Percentiles rank a stretch among this genome's conserved stretches.
These are phyloP conservation scores for Posidonia oceanica DNA, from an alignment of 116 monocot genomes.

Conservation along the genomic window DNA sequence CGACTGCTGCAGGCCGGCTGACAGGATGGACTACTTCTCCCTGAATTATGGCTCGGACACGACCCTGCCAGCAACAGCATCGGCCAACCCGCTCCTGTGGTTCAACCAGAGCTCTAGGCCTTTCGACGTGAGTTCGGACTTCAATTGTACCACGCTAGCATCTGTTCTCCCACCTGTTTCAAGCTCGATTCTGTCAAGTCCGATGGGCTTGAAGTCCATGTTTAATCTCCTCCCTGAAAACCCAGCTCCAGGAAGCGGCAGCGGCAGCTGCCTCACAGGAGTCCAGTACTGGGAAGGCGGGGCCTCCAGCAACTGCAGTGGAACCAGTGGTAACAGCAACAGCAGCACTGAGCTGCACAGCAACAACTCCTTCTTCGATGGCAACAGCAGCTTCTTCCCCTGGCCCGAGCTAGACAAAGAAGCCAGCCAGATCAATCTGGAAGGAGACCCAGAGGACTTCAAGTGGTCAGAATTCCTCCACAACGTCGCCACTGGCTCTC, in stretches of 20 bases:
- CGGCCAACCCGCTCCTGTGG: constrained; percentile 31
- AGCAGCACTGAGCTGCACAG: constrained; percentile 24
- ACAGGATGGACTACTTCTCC: constrained; percentile 7
- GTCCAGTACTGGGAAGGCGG: constrained; percentile 22
- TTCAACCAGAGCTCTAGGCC: constrained; percentile 19
- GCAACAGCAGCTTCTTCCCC: constrained; percentile 3
- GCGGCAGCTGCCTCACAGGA: not conserved
- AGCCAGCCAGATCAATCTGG: not conserved
- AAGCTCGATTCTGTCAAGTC: constrained; percentile 18
- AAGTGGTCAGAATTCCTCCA: constrained; percentile 81
- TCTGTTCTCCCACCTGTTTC: constrained; percentile 11
- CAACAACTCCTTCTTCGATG: constrained; percentile 27
- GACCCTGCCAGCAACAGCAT: constrained; percentile 1
- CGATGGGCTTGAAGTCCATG: constrained; percentile 23
- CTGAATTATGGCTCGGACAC: constrained; percentile 9
- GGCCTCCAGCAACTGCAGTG: constrained; percentile 21
- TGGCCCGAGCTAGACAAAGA: not conserved
- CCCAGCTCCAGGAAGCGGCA: not conserved
- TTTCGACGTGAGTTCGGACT: constrained; percentile 27
- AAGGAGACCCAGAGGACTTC: constrained; percentile 40
- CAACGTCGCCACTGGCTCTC: constrained; percentile 23
- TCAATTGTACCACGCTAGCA: constrained; percentile 24
- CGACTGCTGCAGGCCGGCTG: not conserved
- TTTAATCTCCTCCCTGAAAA: constrained; percentile 7
- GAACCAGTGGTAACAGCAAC: constrained; percentile 20